Evolutionary conservation across 345 rosid species (phyloP), one percentile per base, ranked within the genome.

Genomic region (Aurinia saxatilis): DNA sequence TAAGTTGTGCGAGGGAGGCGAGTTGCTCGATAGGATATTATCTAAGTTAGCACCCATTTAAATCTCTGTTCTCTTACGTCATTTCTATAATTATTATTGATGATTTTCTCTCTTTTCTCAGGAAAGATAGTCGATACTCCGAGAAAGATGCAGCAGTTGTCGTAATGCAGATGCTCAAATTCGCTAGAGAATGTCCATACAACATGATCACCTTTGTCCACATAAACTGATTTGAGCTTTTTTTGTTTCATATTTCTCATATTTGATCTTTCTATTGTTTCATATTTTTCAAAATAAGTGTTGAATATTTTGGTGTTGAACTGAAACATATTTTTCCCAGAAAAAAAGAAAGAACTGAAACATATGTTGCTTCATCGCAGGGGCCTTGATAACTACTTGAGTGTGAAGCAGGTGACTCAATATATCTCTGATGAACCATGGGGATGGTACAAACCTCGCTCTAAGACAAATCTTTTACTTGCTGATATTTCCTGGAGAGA

Each of bases 1-100:
- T 73, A 92, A 97, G 90, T 80, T 90, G 73, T 93, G 99, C 54
- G 97, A 93, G 73, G 99, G 99, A 63, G 99, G 99, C 54, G 99
- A 93, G 67, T 73, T 93, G 78, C 82, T 93, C 44, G 99, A 93
- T 67, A 77, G 99, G 30, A 90, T 90, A 56, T 75, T 93, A 70
- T 72, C 92, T 68, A 93, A 85, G 99, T 93, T 73, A 77, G 3
- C 61, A 49, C 52, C 52, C 60, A 39, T 27, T 75, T 39, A 1
- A 12, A 1, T 35, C 38, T 57, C 47, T 18, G 29, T n/a, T n/a
- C 1, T 15, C 2, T 11, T 16, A 5, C n/a, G n/a, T 16, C 56
- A 29, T 49, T 45, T 23, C 35, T n/a, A n/a, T n/a, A n/a, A n/a
- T n/a, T n/a, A 37, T 67, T 58, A 35, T 40, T 33, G 17, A 47